Conservation (phyloP, 2,329 filamentous ascomycete species). For the Onygenales sp. region DNA sequence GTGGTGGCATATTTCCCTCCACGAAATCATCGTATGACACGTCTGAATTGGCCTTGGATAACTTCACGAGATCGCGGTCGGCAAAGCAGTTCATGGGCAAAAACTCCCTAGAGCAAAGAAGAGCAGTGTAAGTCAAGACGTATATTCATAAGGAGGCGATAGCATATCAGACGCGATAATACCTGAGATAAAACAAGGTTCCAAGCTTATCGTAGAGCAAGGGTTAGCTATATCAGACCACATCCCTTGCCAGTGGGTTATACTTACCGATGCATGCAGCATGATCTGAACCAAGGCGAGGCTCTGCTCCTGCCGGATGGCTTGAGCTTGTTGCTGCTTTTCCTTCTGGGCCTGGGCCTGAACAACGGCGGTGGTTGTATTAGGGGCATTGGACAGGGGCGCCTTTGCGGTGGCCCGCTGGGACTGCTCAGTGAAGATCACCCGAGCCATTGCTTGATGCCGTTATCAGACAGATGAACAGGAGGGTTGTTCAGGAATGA, state of each 20-base stretch:
- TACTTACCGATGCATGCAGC: slow-evolving; percentile 37
- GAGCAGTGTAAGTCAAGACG: slow-evolving; percentile 1
- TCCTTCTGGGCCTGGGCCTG: slow-evolving; percentile 8
- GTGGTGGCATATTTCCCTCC: slow-evolving; percentile 10
- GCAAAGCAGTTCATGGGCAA: slow-evolving; percentile 26
- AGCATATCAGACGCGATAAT: neutral
- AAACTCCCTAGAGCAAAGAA: slow-evolving; percentile 21
- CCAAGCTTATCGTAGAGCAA: slow-evolving; percentile 19
- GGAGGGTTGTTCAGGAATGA: no score
- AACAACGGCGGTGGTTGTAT: neutral
- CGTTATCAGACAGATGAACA: neutral
- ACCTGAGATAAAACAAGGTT: slow-evolving; percentile 27
- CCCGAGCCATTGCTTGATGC: neutral
- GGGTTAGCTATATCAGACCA: slow-evolving; percentile 3
- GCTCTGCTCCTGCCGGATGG: slow-evolving; percentile 34
- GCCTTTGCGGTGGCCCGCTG: neutral
- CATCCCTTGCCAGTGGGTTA: neutral
- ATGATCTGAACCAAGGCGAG: slow-evolving; percentile 39
- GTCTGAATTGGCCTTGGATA: slow-evolving; percentile 15
- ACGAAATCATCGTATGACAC: slow-evolving; percentile 22
- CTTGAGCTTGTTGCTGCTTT: slow-evolving; percentile 10
- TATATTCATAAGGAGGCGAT: neutral
- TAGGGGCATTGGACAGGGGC: neutral
- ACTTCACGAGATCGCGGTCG: slow-evolving; percentile 22
- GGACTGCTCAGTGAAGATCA: neutral